Evolutionary conservation across 805 yeast genomes (phyloP).

Genomic region (Metschnikowia sp.): DNA sequence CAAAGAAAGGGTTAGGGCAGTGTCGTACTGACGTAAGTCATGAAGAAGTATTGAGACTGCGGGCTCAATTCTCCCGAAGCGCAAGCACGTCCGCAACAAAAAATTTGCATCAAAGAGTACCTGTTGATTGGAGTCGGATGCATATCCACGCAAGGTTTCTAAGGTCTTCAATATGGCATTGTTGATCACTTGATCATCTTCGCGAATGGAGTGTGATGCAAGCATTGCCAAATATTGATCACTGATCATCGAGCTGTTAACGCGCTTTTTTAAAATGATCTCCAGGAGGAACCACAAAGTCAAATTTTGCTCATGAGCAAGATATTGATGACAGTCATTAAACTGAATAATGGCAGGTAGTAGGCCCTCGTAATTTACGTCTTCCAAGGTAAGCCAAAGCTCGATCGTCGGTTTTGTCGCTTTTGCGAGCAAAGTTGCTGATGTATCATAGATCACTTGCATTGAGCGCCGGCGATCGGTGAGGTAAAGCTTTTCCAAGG

Average conservation of each 20-base stretch:
- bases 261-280: constrained; percentile 40
- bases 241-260: constrained; percentile 49
- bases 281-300: constrained; percentile 62
- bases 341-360: constrained; percentile 76
- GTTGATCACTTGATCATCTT: constrained; percentile 39
- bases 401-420: constrained; percentile 68
- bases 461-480: constrained; percentile 28
- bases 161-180: constrained; percentile 33
- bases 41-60: constrained; percentile 73
- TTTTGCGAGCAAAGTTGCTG: constrained; percentile 67
- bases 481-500: constrained; percentile 48
- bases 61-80: constrained; percentile 53
- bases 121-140: constrained; percentile 13
- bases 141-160: constrained; percentile 21
- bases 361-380: constrained; percentile 58
- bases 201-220: constrained; percentile 38
- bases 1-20: constrained; percentile 76
- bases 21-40: constrained; percentile 64
- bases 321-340: constrained; percentile 43
- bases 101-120: constrained; percentile 63
- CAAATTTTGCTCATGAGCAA: constrained; percentile 50
- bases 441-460: constrained; percentile 55
- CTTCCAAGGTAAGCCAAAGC: constrained; percentile 64
- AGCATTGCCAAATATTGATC: constrained; percentile 69
- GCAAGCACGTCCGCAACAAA: constrained; percentile 68